Base-by-base conservation (phyloP, 2,329 filamentous ascomycete genomes). In the Calonectria pauciramosa region DNA sequence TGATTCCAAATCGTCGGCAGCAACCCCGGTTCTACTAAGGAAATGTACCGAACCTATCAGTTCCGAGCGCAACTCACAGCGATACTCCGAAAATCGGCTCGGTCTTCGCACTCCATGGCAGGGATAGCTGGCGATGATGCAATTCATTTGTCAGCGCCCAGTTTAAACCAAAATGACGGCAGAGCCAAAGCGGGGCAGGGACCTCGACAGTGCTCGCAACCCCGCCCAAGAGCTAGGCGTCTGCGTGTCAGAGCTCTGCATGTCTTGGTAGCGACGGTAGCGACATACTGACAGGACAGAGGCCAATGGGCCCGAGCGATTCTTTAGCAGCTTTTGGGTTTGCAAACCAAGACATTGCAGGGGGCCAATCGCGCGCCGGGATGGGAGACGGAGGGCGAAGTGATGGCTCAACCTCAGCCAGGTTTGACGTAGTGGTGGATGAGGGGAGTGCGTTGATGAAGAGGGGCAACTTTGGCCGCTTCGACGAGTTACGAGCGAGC, bases 101-200 rank as follows among this genome's bases (percentile, higher is more conserved):
- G 56, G 47, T n/a, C 66, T 41, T 68, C 49, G 30, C 36, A 47
- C 54, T 49, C 36, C 23, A 63, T 41, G 28, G 38, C 23, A 30
- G 34, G 26, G 26, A 38, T 44, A 56, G 64, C 59, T 51, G 38
- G 64, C 68, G 73, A 80, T 81, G 80, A 81, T 80, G 80, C 75
- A 80, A 80, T 78, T 74, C 34, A 80, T 80, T 78, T 76, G 78
- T 80, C 80, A 80, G 77, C 68, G 63, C 72, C 59, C 49, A 64
- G 65, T 76, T 72, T 63, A 65, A 60, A 54, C 59, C 63, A 76
- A 76, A 74, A 81, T 81, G 80, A 81, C 79, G 79, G 78, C 73
- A 79, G 68, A 71, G 69, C 67, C 68, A 75, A 76, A 79, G 79
- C 75, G 80, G 80, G 80, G 74, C 56, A 65, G 60, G 44, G 68